A percentile compares a stretch with the other conserved stretches of the same genome.
phyloP scores from a whole-genome alignment of 768 basidiomycete species.

The Baorangia bicolor region DNA sequence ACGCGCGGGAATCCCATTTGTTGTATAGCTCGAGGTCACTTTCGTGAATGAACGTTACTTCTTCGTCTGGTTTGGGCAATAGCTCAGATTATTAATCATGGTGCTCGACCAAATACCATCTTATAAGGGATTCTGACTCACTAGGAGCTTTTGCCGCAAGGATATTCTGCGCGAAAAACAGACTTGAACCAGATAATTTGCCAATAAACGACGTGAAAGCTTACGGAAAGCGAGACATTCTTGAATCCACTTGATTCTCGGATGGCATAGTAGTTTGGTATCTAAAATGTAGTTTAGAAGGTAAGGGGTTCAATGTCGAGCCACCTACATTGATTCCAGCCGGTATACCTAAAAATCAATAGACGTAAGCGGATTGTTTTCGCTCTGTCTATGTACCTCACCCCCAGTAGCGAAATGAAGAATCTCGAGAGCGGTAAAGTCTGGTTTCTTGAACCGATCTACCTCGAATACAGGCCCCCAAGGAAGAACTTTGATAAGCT shows the following conservation, averaged over 20 bases:
- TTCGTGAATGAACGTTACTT: slow-evolving; percentile 79
- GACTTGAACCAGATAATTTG: not conserved
- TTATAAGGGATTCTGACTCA: slow-evolving; percentile 31
- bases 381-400: slow-evolving; percentile 26
- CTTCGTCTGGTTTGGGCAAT: slow-evolving; percentile 51
- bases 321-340: slow-evolving; percentile 74
- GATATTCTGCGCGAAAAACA: slow-evolving; percentile 55
- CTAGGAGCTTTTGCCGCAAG: slow-evolving; percentile 85
- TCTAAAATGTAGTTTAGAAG: slow-evolving; percentile 38
- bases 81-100: not conserved
- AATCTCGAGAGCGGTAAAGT: slow-evolving; percentile 84
- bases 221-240: slow-evolving; percentile 79
- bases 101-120: not conserved
- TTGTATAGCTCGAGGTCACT: slow-evolving; percentile 75
- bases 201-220: slow-evolving; percentile 21
- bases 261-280: slow-evolving; percentile 85
- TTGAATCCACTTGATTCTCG: slow-evolving; percentile 84
- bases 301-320: not conserved
- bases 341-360: slow-evolving; percentile 59
- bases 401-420: slow-evolving; percentile 83
- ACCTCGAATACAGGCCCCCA: slow-evolving; percentile 73
- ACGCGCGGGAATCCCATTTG: slow-evolving; percentile 73
- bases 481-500: slow-evolving; percentile 76
- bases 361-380: not conserved
- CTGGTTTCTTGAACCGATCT: slow-evolving; percentile 80